Base-by-base conservation (phyloP, 768 basidiomycete genomes). In the Suillus paluster region DNA sequence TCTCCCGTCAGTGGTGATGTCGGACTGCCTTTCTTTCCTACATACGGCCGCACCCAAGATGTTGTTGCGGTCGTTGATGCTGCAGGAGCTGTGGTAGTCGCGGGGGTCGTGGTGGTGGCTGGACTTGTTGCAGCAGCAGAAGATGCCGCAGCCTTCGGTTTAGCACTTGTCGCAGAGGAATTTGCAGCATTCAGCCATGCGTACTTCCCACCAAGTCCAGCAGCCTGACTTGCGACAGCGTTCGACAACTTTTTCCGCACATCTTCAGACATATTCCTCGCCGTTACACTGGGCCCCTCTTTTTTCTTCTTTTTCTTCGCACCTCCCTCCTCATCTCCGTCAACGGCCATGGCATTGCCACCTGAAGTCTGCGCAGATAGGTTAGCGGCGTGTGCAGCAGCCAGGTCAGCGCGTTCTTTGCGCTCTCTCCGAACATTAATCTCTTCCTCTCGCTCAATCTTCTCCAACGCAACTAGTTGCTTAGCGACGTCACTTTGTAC, bases 241-340 rank as follows among this genome's bases (percentile, higher is more conserved):
- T 97, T 94, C 38, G 90, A 91, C 88, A 95, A 88, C 73, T 93
- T 94, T 82, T 96, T 96, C 66, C 89, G 81, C 68, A 94, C 90
- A 67, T 95, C 94, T 74, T 95, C 94, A 6, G 88, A 90, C 91
- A 96, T 93, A 70, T 94, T 95, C 60, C 90, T 80, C 59, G 93
- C 92, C 0, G 91, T 91, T 12, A 93, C 90, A 12, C 92, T 90
- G 0, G 92, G 91, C 0, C 90, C 90, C 36, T 93, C 92, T 71
- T 90, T 88, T 73, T 92, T 93, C 75, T 90, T 85, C 77, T 83
- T 83, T 74, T 92, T 92, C 78, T 90, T 92, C 77, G 89, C 88
- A 55, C 83, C 84, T 39, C 80, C 82, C 2, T 80, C 84, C 5
- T 84, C 85, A 19, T 83, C 86, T 10, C 80, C 83, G 27, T 80